phyloP scores from a whole-genome alignment of 2,329 filamentous ascomycete species.

The Pseudogymnoascus verrucosus region DNA sequence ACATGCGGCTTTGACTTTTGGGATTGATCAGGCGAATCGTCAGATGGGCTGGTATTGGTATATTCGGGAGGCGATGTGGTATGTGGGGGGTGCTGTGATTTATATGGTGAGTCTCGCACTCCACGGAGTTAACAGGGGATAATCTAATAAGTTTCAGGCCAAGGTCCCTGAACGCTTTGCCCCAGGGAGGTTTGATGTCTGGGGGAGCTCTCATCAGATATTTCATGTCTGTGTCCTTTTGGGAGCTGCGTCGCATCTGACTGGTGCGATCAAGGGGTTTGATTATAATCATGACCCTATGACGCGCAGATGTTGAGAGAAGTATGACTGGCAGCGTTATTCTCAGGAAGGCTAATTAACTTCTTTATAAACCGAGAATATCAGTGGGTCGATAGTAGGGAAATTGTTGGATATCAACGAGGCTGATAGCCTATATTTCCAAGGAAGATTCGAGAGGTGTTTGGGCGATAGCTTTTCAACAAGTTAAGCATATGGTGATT shows the following conservation, averaged over 20 bases:
- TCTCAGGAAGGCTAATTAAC: not conserved
- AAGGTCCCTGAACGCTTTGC: not conserved
- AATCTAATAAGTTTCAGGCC: not conserved
- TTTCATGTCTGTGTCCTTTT: not conserved
- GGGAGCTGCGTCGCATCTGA: not conserved
- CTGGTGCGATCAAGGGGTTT: conserved; percentile 1
- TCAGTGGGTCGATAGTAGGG: not conserved
- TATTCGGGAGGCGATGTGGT: not conserved
- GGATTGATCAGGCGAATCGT: not conserved
- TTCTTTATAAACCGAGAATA: not conserved
- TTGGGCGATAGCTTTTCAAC: not conserved
- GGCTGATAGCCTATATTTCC: not conserved
- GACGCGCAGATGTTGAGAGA: conserved; percentile 1
- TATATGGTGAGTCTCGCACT: not conserved
- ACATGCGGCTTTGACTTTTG: not conserved
- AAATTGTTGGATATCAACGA: not conserved
- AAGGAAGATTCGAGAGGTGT: not conserved
- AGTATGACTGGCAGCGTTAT: not conserved
- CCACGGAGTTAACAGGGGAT: not conserved
- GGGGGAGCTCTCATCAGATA: conserved; percentile 1
- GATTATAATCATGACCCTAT: not conserved
- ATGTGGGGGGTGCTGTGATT: not conserved
- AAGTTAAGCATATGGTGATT: not conserved
- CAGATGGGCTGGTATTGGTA: conserved; percentile 6
- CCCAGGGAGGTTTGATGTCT: not conserved